These are phyloP conservation scores for Rhinocladiella mackenziei DNA, from an alignment of 2,329 filamentous ascomycete species.

Conservation along the genomic window DNA sequence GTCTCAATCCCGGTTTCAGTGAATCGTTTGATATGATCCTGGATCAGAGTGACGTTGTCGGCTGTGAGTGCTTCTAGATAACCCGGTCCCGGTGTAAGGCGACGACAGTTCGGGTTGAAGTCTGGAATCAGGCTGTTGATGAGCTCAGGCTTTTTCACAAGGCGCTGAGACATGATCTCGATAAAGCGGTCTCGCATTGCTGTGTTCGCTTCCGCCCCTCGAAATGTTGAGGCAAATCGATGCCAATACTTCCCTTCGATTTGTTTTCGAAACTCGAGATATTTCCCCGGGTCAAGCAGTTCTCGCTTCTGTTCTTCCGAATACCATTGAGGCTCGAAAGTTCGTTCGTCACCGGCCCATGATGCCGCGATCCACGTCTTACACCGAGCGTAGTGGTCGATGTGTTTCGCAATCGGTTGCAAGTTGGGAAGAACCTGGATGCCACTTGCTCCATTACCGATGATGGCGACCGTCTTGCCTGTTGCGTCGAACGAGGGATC, in stretches of 20 bases:
- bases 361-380: conserved; percentile 32
- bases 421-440: conserved; percentile 38
- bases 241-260: conserved; percentile 33
- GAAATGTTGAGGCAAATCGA: conserved; percentile 26
- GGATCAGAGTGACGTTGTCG: conserved; percentile 60
- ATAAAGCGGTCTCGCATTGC: conserved; percentile 19
- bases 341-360: conserved; percentile 35
- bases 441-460: conserved; percentile 32
- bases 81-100: conserved; percentile 58
- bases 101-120: conserved; percentile 41
- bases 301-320: conserved; percentile 26
- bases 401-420: conserved; percentile 35
- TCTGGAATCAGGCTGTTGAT: conserved; percentile 38
- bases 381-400: conserved; percentile 31
- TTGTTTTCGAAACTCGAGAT: conserved; percentile 35
- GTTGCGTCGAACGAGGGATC: conserved; percentile 39
- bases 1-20: conserved; percentile 48
- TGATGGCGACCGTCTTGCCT: conserved; percentile 30
- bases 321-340: conserved; percentile 27
- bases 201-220: conserved; percentile 22
- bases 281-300: conserved; percentile 25
- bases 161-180: conserved; percentile 24
- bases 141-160: conserved; percentile 35
- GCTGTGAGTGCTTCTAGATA: conserved; percentile 63
- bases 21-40: conserved; percentile 55